Conservation (phyloP, 495 filamentous ascomycete species). For the Polyplosphaeria fusca region DNA sequence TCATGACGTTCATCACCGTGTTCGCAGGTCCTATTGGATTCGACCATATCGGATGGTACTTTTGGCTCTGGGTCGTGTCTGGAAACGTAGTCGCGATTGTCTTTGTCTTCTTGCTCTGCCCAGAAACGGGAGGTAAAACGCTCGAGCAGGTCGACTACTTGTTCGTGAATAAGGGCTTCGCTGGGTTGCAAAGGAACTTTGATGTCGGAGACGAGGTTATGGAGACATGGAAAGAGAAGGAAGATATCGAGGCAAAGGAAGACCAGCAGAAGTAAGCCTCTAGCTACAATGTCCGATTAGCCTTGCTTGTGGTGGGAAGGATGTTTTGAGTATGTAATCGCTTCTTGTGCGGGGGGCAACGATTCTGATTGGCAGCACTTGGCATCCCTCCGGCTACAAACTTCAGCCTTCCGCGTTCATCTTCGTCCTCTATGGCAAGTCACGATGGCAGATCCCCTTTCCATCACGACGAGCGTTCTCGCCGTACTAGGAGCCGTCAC, state of each 20-base stretch:
- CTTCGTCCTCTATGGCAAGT: too few species aligned
- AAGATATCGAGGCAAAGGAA: constrained; percentile 9
- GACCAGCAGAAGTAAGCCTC: too few species aligned
- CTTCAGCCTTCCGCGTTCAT: too few species aligned
- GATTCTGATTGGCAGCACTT: too few species aligned
- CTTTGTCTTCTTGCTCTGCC: constrained; percentile 28
- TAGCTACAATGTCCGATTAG: too few species aligned
- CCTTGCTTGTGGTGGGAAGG: too few species aligned
- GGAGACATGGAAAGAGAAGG: constrained; percentile 26
- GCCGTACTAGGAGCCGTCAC: too few species aligned
- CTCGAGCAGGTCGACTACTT: constrained; percentile 33
- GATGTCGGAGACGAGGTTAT: constrained; percentile 16
- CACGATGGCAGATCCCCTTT: too few species aligned
- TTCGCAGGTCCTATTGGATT: constrained; percentile 34
- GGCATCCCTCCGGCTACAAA: too few species aligned
- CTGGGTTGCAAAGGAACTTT: constrained; percentile 28
- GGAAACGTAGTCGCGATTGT: constrained; percentile 30
- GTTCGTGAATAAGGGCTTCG: constrained; percentile 23
- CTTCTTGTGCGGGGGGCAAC: too few species aligned
- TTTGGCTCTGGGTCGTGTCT: constrained; percentile 33
- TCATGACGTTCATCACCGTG: constrained; percentile 31
- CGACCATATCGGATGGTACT: constrained; percentile 25
- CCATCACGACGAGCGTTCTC: too few species aligned
- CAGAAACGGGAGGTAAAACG: constrained; percentile 33
- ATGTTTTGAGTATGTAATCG: too few species aligned